These are phyloP conservation scores for Fusarium napiforme DNA, from an alignment of 2,329 filamentous ascomycete genomes.

Conservation along the genomic window DNA sequence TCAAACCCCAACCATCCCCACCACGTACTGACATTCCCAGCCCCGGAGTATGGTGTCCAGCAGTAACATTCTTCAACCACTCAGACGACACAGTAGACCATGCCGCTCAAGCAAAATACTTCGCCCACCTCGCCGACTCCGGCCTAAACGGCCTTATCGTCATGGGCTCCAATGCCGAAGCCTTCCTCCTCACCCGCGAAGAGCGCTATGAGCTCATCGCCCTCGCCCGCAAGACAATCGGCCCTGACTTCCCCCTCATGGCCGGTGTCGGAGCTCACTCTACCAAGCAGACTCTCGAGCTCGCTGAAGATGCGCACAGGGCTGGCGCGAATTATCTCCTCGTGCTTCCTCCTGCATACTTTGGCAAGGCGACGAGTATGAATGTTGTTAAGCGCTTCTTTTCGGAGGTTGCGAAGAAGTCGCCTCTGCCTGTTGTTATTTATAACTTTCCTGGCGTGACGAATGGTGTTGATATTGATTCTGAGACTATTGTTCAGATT, in stretches of 20 bases:
- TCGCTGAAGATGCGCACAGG: slow-evolving; percentile 65
- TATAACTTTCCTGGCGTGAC: slow-evolving; percentile 78
- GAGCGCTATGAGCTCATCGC: slow-evolving; percentile 67
- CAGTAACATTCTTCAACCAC: slow-evolving; percentile 65
- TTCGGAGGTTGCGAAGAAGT: slow-evolving; percentile 63
- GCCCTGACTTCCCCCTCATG: slow-evolving; percentile 88
- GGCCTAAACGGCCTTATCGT: slow-evolving; percentile 64
- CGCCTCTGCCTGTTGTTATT: slow-evolving; percentile 67
- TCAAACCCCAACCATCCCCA: neutral
- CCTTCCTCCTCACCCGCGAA: slow-evolving; percentile 67
- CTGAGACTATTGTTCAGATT: slow-evolving; percentile 61
- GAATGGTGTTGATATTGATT: slow-evolving; percentile 75
- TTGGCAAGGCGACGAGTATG: slow-evolving; percentile 69
- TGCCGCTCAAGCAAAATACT: slow-evolving; percentile 61
- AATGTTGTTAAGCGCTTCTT: slow-evolving; percentile 70
- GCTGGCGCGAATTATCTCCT: slow-evolving; percentile 72
- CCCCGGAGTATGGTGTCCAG: slow-evolving; percentile 59
- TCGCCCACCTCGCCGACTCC: slow-evolving; percentile 60
- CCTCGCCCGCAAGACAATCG: slow-evolving; percentile 77
- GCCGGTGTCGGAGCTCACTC: slow-evolving; percentile 74
- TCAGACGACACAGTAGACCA: slow-evolving; percentile 60
- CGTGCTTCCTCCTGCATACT: slow-evolving; percentile 72
- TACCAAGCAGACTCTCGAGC: slow-evolving; percentile 70
- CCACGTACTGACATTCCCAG: neutral
- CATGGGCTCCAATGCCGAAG: slow-evolving; percentile 66